A percentile compares a stretch with the other conserved stretches of the same genome.
Conservation (phyloP, 2,329 filamentous ascomycete genomes). For the Magnaporthiopsis rhizophila region DNA sequence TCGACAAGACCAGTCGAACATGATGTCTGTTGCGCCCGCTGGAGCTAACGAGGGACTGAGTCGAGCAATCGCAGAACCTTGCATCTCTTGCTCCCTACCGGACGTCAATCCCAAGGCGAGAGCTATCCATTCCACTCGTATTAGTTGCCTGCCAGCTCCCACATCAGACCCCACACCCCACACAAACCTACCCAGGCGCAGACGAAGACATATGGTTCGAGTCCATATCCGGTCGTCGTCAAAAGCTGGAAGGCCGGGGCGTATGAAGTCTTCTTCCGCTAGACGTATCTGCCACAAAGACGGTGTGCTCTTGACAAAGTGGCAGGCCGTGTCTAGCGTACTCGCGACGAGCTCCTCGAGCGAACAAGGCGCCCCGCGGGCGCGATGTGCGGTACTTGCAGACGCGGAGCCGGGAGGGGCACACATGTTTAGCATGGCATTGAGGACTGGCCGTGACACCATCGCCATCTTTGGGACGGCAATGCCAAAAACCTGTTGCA, state of each 20-base stretch:
- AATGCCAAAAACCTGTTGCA: slow-evolving; percentile 31
- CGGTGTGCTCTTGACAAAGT: background rate
- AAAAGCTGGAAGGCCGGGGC: background rate
- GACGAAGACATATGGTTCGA: slow-evolving; percentile 1
- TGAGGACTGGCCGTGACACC: slow-evolving; percentile 14
- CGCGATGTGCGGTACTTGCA: too few relatives aligned
- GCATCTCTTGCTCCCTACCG: background rate
- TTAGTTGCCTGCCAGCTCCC: background rate
- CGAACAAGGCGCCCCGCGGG: too few relatives aligned
- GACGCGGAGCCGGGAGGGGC: background rate
- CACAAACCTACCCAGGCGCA: background rate
- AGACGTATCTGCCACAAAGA: background rate
- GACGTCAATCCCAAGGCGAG: background rate
- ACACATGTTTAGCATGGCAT: background rate
- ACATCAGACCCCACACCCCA: background rate
- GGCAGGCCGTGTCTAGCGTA: background rate
- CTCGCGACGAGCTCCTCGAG: slow-evolving; percentile 2
- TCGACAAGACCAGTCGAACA: background rate
- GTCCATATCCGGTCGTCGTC: background rate
- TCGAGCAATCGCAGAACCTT: background rate
- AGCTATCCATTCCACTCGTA: background rate
- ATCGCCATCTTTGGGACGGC: slow-evolving; percentile 23
- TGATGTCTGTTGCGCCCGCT: background rate
- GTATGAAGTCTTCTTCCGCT: background rate
- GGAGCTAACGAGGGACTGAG: too few relatives aligned